Percentiles rank a stretch among this genome's conserved stretches.
Evolutionary conservation across 1,139 yeast genomes (phyloP).

Genomic region (Saccharomyces pastorianus): DNA sequence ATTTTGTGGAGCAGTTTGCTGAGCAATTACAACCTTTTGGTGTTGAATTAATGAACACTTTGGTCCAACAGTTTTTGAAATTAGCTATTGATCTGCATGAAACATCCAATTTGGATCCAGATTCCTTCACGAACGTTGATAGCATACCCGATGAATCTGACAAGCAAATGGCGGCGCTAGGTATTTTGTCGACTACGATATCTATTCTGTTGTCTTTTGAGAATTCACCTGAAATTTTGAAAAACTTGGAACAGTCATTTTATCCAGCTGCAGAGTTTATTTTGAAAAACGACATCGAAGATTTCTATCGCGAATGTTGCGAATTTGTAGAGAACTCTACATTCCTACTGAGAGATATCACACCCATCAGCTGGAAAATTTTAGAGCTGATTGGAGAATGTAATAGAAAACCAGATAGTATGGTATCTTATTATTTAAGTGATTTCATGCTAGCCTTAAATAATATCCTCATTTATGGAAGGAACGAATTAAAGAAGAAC

Average conservation of each 20-base stretch:
- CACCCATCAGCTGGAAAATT: conserved; percentile 70
- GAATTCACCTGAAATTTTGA: conserved; percentile 61
- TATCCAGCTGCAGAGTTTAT: conserved; percentile 67
- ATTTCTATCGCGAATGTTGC: conserved; percentile 73
- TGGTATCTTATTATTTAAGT: conserved; percentile 52
- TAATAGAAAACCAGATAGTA: conserved; percentile 47
- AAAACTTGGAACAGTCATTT: conserved; percentile 62
- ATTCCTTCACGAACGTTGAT: conserved; percentile 39
- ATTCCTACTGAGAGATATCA: conserved; percentile 60
- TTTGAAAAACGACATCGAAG: conserved; percentile 57
- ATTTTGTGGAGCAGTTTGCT: conserved; percentile 82
- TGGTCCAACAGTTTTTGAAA: conserved; percentile 73
- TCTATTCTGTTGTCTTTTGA: conserved; percentile 85
- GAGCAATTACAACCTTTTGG: conserved; percentile 92
- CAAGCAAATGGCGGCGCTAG: conserved; percentile 81
- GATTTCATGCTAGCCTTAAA: conserved; percentile 71
- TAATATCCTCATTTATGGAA: conserved; percentile 71
- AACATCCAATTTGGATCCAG: conserved; percentile 45
- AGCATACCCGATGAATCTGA: conserved; percentile 48
- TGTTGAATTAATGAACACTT: conserved; percentile 69
- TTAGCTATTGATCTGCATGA: conserved; percentile 63
- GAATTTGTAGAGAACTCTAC: conserved; percentile 83
- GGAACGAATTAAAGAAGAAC: conserved; percentile 38
- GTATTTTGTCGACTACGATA: conserved; percentile 77
- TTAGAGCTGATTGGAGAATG: conserved; percentile 49